Evolutionary conservation across 768 basidiomycete species (phyloP).

Genomic region (Auricularia auricula-judae): DNA sequence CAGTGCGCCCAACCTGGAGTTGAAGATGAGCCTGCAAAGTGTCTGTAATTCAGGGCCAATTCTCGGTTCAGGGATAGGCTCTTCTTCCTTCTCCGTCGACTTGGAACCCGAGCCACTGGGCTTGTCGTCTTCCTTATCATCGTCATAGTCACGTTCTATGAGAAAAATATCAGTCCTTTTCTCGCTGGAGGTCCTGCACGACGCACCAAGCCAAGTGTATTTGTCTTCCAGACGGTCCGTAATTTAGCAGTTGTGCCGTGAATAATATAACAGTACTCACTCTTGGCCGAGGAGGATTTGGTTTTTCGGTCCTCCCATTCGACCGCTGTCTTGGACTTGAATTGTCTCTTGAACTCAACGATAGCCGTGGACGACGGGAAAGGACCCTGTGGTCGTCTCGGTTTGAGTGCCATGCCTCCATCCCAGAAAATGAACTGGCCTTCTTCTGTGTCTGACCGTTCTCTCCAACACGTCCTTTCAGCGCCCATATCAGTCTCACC

Average conservation of each 20-base stretch:
- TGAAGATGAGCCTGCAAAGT: conserved; percentile 10
- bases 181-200: neutral
- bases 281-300: neutral
- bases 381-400: conserved; percentile 32
- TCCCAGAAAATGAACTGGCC: conserved; percentile 17
- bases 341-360: conserved; percentile 49
- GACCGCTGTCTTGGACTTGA: conserved; percentile 38
- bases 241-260: neutral
- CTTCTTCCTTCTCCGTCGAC: conserved; percentile 19
- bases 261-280: neutral
- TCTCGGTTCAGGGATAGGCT: conserved; percentile 33
- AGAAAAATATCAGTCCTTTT: neutral
- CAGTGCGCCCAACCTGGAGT: conserved; percentile 22
- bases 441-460: conserved; percentile 38
- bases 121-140: conserved; percentile 15
- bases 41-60: conserved; percentile 29
- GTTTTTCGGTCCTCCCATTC: conserved; percentile 35
- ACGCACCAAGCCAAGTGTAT: conserved; percentile 47
- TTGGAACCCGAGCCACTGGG: conserved; percentile 12
- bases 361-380: conserved; percentile 29
- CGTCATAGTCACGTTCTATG: conserved; percentile 41
- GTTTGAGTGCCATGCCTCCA: neutral
- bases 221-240: conserved; percentile 31
- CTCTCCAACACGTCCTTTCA: conserved; percentile 37
- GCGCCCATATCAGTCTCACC: neutral